Percentiles rank a stretch among this genome's conserved stretches.
Conservation (phyloP, 2,329 filamentous ascomycete species). For the Colletotrichum cordylinicola region DNA sequence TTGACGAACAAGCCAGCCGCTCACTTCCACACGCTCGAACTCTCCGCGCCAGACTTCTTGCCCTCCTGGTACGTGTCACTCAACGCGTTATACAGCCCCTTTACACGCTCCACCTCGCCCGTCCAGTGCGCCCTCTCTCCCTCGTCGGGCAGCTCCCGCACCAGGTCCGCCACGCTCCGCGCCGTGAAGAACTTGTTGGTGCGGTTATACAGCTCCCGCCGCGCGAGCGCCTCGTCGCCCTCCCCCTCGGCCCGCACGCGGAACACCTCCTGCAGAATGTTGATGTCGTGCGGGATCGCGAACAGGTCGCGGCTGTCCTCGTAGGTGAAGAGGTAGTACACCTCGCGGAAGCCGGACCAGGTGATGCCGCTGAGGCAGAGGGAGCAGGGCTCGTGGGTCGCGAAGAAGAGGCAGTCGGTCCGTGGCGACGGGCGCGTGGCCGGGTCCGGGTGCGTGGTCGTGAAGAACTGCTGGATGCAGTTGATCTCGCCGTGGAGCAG, state of each 20-base stretch:
- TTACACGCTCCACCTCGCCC: constrained; percentile 52
- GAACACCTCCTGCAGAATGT: constrained; percentile 62
- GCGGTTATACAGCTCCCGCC: constrained; percentile 57
- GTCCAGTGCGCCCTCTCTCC: constrained; percentile 37
- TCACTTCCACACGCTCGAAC: constrained; percentile 54
- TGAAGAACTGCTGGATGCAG: constrained; percentile 65
- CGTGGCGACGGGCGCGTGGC: constrained; percentile 41
- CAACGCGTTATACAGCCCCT: constrained; percentile 50
- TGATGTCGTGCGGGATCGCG: constrained; percentile 61
- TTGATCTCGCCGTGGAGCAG: constrained; percentile 66
- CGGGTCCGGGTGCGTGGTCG: constrained; percentile 36
- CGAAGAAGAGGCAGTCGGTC: constrained; percentile 60
- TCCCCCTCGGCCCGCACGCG: constrained; percentile 47
- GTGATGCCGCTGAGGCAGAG: constrained; percentile 63
- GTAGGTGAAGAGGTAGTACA: constrained; percentile 66
- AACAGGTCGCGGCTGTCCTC: constrained; percentile 63
- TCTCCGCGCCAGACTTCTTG: constrained; percentile 47
- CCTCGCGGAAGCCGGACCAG: constrained; percentile 61
- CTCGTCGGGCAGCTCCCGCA: constrained; percentile 42
- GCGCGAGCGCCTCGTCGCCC: constrained; percentile 39
- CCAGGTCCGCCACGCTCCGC: constrained; percentile 46
- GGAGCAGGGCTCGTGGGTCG: constrained; percentile 65
- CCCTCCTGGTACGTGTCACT: constrained; percentile 55
- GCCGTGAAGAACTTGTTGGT: constrained; percentile 60
- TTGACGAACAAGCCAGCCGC: not conserved